These are phyloP conservation scores for Castanea sativa DNA, from an alignment of 306 rosid species.

Conservation along the genomic window DNA sequence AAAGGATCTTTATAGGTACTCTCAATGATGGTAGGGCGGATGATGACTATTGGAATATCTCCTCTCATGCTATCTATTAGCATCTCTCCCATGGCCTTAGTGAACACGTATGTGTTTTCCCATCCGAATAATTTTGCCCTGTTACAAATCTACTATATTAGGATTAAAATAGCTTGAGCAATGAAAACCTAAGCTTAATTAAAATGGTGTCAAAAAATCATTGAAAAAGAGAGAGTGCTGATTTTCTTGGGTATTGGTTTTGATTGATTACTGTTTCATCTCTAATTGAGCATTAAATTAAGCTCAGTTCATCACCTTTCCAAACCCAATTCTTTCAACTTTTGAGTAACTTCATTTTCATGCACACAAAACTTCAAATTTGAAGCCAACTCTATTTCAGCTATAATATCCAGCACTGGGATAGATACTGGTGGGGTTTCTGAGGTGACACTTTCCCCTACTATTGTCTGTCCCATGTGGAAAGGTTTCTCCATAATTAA, in stretches of 20 bases:
- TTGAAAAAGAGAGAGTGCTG: too few species aligned
- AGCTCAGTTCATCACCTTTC: conserved; percentile 25
- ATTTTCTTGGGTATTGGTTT: too few species aligned
- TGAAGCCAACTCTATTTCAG: conserved; percentile 40
- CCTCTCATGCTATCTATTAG: conserved; percentile 36
- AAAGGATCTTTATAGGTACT: conserved; percentile 52
- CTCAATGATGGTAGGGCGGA: conserved; percentile 48
- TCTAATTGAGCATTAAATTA: too few species aligned
- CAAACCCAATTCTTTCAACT: conserved; percentile 51
- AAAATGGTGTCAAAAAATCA: too few species aligned
- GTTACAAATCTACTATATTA: neutral
- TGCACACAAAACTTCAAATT: conserved; percentile 18
- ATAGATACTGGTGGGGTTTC: conserved; percentile 4
- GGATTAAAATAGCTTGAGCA: too few species aligned
- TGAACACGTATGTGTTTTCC: conserved; percentile 53
- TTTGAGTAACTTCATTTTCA: conserved; percentile 28
- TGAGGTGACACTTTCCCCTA: conserved; percentile 20
- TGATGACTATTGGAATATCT: conserved; percentile 44
- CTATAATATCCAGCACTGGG: conserved; percentile 23
- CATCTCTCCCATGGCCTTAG: conserved; percentile 71
- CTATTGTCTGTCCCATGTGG: conserved; percentile 34
- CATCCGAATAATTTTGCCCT: conserved; percentile 50
- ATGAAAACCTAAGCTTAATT: too few species aligned
- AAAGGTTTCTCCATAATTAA: conserved; percentile 49
- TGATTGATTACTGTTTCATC: too few species aligned